These are phyloP conservation scores for Pharnaceum exiguum DNA, from an alignment of 148 eudicot genomes.

Conservation along the genomic window DNA sequence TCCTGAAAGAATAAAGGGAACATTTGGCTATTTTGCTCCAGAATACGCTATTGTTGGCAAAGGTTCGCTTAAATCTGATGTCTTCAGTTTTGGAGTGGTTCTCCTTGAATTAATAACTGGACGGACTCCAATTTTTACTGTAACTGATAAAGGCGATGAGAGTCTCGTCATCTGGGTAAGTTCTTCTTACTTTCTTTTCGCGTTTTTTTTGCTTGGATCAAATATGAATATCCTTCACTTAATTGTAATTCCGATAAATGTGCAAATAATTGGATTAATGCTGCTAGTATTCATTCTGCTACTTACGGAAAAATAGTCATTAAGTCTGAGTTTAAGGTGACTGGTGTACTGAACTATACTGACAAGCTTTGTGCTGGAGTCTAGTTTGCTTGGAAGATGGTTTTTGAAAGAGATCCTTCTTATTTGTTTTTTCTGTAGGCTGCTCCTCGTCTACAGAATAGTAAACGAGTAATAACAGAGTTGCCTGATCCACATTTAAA, in stretches of 20 bases:
- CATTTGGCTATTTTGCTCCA: conserved; percentile 98
- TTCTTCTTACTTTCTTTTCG: background rate
- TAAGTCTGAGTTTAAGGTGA: no score
- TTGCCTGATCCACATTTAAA: conserved; percentile 67
- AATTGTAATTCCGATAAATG: no score
- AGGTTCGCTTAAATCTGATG: conserved; percentile 87
- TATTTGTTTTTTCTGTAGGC: conserved; percentile 41
- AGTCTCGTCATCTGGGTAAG: conserved; percentile 96
- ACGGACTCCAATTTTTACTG: conserved; percentile 67
- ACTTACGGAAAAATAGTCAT: no score
- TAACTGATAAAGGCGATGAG: conserved; percentile 53
- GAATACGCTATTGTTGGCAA: conserved; percentile 86
- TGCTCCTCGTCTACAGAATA: conserved; percentile 64
- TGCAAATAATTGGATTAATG: no score
- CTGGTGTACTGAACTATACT: background rate
- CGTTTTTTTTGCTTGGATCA: background rate
- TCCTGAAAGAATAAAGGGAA: conserved; percentile 91
- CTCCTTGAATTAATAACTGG: conserved; percentile 90
- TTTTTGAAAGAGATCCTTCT: background rate
- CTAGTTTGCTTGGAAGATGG: background rate
- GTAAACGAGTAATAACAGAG: conserved; percentile 58
- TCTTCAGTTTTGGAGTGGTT: conserved; percentile 97
- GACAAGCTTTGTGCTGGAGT: background rate
- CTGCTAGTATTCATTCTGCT: no score
- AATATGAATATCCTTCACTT: background rate